Evolutionary conservation across 768 basidiomycete genomes (phyloP).

Genomic region (Amanita polypyramis): DNA sequence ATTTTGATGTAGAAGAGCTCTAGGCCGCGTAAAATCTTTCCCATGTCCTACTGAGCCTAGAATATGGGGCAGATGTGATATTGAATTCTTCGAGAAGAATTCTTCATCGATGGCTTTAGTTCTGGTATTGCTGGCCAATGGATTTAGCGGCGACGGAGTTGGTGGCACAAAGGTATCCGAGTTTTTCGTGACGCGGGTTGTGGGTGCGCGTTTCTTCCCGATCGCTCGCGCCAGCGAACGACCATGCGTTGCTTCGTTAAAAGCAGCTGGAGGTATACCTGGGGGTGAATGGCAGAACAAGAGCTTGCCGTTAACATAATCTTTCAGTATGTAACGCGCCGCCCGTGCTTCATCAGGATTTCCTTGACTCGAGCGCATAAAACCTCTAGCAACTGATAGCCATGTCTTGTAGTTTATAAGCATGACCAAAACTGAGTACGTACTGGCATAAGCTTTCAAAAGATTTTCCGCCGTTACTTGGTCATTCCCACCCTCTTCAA

Average conservation of each 20-base stretch:
- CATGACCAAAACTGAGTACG: conserved; percentile 22
- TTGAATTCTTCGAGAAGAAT: conserved; percentile 61
- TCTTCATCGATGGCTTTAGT: conserved; percentile 65
- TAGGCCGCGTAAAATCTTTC: conserved; percentile 51
- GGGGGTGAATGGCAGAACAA: conserved; percentile 91
- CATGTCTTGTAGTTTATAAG: conserved; percentile 8
- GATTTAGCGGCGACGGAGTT: conserved; percentile 17
- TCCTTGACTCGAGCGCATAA: conserved; percentile 87
- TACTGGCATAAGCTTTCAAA: conserved; percentile 86
- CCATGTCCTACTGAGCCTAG: conserved; percentile 48
- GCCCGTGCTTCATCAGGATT: conserved; percentile 96
- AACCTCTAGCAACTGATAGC: conserved; percentile 80
- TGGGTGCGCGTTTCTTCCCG: conserved; percentile 84
- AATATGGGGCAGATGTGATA: conserved; percentile 53
- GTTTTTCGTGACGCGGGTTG: conserved; percentile 73
- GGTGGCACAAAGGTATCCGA: conserved; percentile 73
- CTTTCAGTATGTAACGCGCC: conserved; percentile 87
- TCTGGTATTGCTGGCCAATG: conserved; percentile 28
- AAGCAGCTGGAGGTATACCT: conserved; percentile 45
- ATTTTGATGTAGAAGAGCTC: conserved; percentile 78
- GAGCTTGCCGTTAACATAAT: conserved; percentile 92
- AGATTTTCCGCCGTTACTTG: conserved; percentile 68
- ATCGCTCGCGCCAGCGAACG: conserved; percentile 40
- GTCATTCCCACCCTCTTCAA: conserved; percentile 83
- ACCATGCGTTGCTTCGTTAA: conserved; percentile 67